Evolutionary conservation across 106 monocot species (phyloP).

Genomic region (Cymbidium sinense): DNA sequence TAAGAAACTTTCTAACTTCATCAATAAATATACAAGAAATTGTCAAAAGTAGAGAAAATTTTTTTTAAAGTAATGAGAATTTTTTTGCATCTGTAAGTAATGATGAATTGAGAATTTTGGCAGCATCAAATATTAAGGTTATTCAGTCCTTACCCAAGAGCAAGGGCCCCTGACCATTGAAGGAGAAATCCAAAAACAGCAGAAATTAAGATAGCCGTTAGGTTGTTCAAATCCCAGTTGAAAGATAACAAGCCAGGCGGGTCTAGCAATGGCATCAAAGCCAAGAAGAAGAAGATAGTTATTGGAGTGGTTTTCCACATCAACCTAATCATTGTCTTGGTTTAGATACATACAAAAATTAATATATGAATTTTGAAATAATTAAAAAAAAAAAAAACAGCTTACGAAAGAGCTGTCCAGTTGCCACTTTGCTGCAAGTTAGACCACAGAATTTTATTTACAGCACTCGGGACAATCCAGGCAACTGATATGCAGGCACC

Average conservation of each 20-base stretch:
- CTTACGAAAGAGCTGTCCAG: constrained; percentile 98
- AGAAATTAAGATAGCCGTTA: constrained; percentile 49
- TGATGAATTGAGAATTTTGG: neutral
- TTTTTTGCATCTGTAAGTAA: neutral
- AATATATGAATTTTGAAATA: neutral
- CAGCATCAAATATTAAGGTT: neutral
- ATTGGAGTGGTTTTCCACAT: constrained; percentile 98
- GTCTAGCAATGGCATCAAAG: constrained; percentile 92
- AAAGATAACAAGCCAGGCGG: constrained; percentile 74
- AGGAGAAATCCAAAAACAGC: constrained; percentile 91
- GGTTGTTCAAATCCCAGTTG: constrained; percentile 63
- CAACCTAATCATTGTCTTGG: constrained; percentile 42
- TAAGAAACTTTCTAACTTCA: neutral
- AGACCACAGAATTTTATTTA: constrained; percentile 96
- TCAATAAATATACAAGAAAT: neutral
- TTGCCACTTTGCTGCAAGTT: constrained; percentile 81
- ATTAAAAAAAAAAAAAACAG: neutral
- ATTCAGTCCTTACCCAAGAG: constrained; percentile 60
- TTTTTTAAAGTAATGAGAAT: too few relatives aligned
- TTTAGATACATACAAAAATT: constrained; percentile 14
- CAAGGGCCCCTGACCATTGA: constrained; percentile 94
- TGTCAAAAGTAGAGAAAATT: neutral
- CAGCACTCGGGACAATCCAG: constrained; percentile 89
- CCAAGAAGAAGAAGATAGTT: constrained; percentile 81
- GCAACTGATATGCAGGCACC: constrained; percentile 87